Base-by-base conservation (phyloP, 345 rosid species). In the Excoecaria agallocha region DNA sequence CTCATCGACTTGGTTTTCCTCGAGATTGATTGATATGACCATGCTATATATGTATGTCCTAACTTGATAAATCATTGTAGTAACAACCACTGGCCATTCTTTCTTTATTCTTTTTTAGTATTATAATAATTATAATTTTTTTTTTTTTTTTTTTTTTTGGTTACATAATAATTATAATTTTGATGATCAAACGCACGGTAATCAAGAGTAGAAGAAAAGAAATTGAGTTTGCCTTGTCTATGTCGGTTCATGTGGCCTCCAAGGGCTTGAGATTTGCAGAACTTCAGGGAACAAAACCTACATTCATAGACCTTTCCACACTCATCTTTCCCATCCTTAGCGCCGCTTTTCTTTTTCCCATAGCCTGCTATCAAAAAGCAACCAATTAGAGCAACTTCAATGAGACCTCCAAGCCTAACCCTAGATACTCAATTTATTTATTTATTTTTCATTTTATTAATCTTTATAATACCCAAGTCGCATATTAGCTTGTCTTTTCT, bases 231-330 rank as follows among this genome's bases (percentile, higher is more conserved):
- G 79, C 99, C 98, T 96, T 96, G 98, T 78, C 99, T 90, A 84
- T 96, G 99, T 82, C 99, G 97, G 84, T 96, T 96, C 99, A 96
- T 96, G 90, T 96, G 99, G 65, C 98, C 99, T 45, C 99, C 99
- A 11, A 96, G 99, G 71, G 99, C 99, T 93, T 96, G 99, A 75
- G 99, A 96, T 86, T 96, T 96, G 90, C 97, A 90, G 85, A 96
- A 96, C 95, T 90, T 93, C 83, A 96, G 99, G 89, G 99, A 91
- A 77, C 99, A 96, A 85, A 96, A 96, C 92, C 99, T 89, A 84
- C 98, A 96, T 84, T 93, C 91, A 52, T 96, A 96, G 84, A 88
- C 91, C 83, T 88, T 92, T 80, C 87, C 94, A 38, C 90, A 80
- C 83, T 91, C 98, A 77, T 95, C 96, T 85, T 90, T 89, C 78